phyloP scores from a whole-genome alignment of 1,139 yeast species.

The Candida labiduridarum region DNA sequence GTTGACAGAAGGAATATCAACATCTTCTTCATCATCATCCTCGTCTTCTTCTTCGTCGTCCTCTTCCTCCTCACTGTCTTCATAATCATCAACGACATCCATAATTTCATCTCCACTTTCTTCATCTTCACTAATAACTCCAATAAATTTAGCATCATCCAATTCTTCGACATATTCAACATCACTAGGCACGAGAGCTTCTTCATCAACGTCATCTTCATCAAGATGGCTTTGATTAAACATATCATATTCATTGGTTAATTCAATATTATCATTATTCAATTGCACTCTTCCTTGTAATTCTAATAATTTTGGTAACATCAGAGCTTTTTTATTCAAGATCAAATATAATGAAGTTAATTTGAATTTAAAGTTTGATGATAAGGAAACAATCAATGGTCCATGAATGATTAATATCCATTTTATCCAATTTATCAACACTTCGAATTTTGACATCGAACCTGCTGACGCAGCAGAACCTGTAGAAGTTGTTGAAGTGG shows the following conservation, averaged over 20 bases:
- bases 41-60: slow-evolving; percentile 24
- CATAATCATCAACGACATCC: slow-evolving; percentile 23
- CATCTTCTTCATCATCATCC: slow-evolving; percentile 25
- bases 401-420: slow-evolving; percentile 94
- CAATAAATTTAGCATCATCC: slow-evolving; percentile 37
- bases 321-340: slow-evolving; percentile 69
- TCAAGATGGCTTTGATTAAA: slow-evolving; percentile 29
- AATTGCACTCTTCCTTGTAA: slow-evolving; percentile 81
- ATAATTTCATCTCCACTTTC: slow-evolving; percentile 18
- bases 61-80: slow-evolving; percentile 24
- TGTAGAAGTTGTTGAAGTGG: slow-evolving; percentile 15
- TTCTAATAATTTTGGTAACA: slow-evolving; percentile 77
- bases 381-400: slow-evolving; percentile 67
- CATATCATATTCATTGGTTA: slow-evolving; percentile 55
- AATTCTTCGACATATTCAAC: slow-evolving; percentile 46
- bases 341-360: slow-evolving; percentile 80
- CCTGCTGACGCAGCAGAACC: too few relatives aligned
- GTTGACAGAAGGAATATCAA: slow-evolving; percentile 14
- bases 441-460: slow-evolving; percentile 56
- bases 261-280: slow-evolving; percentile 67
- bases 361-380: slow-evolving; percentile 70
- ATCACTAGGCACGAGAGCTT: slow-evolving; percentile 23
- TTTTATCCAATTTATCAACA: slow-evolving; percentile 85
- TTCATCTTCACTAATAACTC: slow-evolving; percentile 25
- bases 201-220: slow-evolving; percentile 31